Base-by-base conservation (phyloP, 2,329 filamentous ascomycete species). In the Penicillium sp. region DNA sequence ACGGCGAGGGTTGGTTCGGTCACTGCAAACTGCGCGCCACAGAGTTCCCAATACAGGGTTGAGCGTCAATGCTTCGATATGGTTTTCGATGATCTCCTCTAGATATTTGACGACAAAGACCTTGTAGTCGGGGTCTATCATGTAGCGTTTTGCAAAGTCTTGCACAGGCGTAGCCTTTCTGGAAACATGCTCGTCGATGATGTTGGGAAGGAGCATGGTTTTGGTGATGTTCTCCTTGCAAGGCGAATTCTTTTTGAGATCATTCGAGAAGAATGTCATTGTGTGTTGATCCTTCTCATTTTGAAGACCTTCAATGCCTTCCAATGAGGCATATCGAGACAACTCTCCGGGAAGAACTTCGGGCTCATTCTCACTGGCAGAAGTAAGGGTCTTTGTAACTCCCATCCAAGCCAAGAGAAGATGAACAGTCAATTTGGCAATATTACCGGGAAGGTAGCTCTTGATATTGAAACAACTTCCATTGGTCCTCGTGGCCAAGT, bases 41-140 rank as follows among this genome's bases (percentile, higher is more conserved):
- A 82, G 71, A 6, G 67, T 71, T 4, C 79, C 79, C 46, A 82
- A 82, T 0, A 82, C 72, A 0, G 79, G 77, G 51, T 82, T 82
- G 8, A 80, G 61, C 0, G 79, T 68, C 27, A 83, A 74, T 1
- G 74, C 70, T 1, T 68, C 60, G 1, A 80, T 74, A 48, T 81
- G 76, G 6, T 70, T 61, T 5, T 71, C 58, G 27, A 82, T 79
- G 36, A 82, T 77, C 5, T 69, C 68, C 13, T 59, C 60, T 5
- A 82, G 64, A 51, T 79, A 74, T 8, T 68, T 54, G 1, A 73
- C 61, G 0, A 75, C 79, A 1, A 78, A 54, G 3, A 50, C 47
- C 27, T 71, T 73, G 64, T 81, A 81, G 0, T 45, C 48, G 0
- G 60, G 47, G 47, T 80, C 75, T 4, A 57, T 58, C 1, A 55